Evolutionary conservation across 768 basidiomycete genomes (phyloP).

Genomic region (Suillus clintonianus): DNA sequence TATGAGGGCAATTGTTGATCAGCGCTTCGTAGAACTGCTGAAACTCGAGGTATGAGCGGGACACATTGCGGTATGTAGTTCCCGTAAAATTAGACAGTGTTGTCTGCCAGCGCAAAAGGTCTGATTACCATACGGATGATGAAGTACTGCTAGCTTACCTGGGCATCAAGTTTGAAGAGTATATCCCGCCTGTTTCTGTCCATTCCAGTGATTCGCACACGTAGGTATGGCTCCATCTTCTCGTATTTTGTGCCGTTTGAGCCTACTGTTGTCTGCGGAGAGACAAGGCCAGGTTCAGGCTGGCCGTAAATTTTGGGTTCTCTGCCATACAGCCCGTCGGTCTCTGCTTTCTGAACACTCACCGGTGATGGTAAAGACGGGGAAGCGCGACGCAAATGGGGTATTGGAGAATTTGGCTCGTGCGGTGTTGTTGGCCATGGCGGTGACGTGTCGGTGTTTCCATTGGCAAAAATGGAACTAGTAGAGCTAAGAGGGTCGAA

Average conservation of each 20-base stretch:
- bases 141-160: slow-evolving; percentile 51
- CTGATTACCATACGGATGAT: slow-evolving; percentile 4
- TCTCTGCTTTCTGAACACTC: slow-evolving; percentile 49
- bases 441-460: slow-evolving; percentile 44
- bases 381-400: slow-evolving; percentile 65
- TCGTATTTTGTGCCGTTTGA: slow-evolving; percentile 75
- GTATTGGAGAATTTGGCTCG: slow-evolving; percentile 66
- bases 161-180: slow-evolving; percentile 91
- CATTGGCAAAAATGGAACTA: slow-evolving; percentile 54
- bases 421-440: slow-evolving; percentile 87
- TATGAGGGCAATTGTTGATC: slow-evolving; percentile 90
- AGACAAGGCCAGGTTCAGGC: slow-evolving; percentile 81
- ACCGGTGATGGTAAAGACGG: slow-evolving; percentile 49
- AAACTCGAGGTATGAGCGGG: slow-evolving; percentile 93
- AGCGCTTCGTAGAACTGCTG: slow-evolving; percentile 91
- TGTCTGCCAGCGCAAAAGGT: slow-evolving; percentile 58
- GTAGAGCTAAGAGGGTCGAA: slow-evolving; percentile 74
- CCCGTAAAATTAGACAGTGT: slow-evolving; percentile 92
- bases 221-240: slow-evolving; percentile 79
- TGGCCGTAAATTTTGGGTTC: slow-evolving; percentile 88
- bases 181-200: slow-evolving; percentile 96
- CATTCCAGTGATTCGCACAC: slow-evolving; percentile 86
- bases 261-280: slow-evolving; percentile 63
- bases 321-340: slow-evolving; percentile 67
- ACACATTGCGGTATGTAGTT: slow-evolving; percentile 89